Evolutionary conservation across 2,329 filamentous ascomycete species (phyloP).

Genomic region (Beauveria bassiana): DNA sequence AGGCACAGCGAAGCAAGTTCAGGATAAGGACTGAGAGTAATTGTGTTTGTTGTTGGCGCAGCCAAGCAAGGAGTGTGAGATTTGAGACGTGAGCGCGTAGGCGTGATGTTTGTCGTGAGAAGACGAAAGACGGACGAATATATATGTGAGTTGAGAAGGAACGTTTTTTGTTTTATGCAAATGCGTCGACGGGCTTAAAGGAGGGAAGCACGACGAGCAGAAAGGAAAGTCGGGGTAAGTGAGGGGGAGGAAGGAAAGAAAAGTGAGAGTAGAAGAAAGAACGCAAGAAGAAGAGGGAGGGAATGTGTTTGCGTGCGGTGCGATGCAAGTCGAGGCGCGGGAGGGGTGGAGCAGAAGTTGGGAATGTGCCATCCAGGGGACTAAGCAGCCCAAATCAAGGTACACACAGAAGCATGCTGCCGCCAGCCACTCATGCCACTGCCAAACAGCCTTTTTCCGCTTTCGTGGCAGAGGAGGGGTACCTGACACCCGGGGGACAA

Average conservation of each 20-base stretch:
- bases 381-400: neutral
- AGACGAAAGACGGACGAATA: neutral
- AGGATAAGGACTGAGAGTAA: conserved; percentile 15
- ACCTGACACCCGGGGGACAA: too few relatives aligned
- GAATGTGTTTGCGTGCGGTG: neutral
- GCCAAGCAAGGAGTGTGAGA: conserved; percentile 5
- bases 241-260: neutral
- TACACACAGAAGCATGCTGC: neutral
- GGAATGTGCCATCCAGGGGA: neutral
- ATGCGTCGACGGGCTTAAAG: neutral
- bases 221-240: neutral
- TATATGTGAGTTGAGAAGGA: neutral
- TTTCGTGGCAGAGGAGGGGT: too few relatives aligned
- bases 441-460: neutral
- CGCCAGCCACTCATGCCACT: neutral
- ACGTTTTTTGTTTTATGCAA: neutral
- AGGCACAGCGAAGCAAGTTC: conserved; percentile 5
- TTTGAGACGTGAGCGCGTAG: neutral
- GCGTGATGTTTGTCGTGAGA: neutral
- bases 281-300: conserved; percentile 6
- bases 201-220: neutral
- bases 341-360: conserved; percentile 1
- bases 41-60: conserved; percentile 13
- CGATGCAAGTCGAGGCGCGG: neutral
- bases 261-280: conserved; percentile 12